phyloP scores from a whole-genome alignment of 108 stramenopile species.

The Cyclotella cryptica region DNA sequence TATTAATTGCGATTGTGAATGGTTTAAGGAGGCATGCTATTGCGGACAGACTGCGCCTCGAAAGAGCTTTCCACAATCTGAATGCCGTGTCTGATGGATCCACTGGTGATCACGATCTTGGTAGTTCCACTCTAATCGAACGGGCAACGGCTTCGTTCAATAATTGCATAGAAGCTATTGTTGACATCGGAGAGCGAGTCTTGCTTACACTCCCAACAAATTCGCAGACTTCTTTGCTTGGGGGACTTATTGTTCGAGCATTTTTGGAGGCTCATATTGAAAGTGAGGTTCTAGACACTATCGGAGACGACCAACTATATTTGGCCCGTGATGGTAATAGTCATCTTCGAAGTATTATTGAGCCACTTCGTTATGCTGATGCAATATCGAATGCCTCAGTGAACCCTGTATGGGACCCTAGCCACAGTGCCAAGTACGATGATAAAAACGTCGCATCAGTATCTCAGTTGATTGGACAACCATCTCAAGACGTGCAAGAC shows the following conservation, averaged over 20 bases:
- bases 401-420: slow-evolving; percentile 20
- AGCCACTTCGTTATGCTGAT: slow-evolving; percentile 54
- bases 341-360: slow-evolving; percentile 30
- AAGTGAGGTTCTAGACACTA: slow-evolving; percentile 10
- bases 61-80: not conserved
- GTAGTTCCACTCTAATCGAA: not conserved
- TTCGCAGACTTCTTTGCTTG: slow-evolving; percentile 22
- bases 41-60: slow-evolving; percentile 29
- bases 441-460: not conserved
- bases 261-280: slow-evolving; percentile 38
- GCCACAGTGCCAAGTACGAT: not conserved
- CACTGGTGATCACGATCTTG: slow-evolving; percentile 2
- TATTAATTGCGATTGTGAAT: slow-evolving; percentile 35
- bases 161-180: slow-evolving; percentile 50
- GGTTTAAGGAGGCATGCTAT: slow-evolving; percentile 30
- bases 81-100: not conserved
- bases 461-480: slow-evolving; percentile 30
- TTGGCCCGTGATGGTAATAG: slow-evolving; percentile 17
- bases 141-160: slow-evolving; percentile 36
- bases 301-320: slow-evolving; percentile 23
- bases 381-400: slow-evolving; percentile 31
- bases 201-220: slow-evolving; percentile 50
- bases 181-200: slow-evolving; percentile 56
- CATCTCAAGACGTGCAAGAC: slow-evolving; percentile 50
- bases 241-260: slow-evolving; percentile 41